phyloP scores from a whole-genome alignment of 1,284 basidiomycete species.

The Coniophora puteana region DNA sequence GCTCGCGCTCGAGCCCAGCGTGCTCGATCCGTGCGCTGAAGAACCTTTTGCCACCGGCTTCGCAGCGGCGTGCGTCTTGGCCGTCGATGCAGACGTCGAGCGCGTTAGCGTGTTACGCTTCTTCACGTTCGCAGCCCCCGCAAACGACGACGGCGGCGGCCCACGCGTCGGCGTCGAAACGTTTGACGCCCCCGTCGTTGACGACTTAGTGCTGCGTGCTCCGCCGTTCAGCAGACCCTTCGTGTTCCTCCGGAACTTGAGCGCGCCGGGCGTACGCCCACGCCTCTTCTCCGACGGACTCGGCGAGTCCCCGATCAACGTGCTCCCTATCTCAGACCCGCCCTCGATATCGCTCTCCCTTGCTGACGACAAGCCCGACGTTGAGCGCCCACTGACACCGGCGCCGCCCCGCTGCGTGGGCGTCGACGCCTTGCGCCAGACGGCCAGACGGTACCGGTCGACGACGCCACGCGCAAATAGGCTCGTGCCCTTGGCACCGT shows the following conservation, averaged over 20 bases:
- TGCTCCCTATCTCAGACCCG: no score
- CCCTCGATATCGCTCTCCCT: slow-evolving; percentile 42
- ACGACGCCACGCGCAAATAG: slow-evolving; percentile 82
- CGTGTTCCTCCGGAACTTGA: slow-evolving; percentile 70
- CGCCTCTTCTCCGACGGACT: slow-evolving; percentile 57
- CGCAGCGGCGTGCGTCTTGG: no score
- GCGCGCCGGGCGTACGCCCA: slow-evolving; percentile 57
- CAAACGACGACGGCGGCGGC: slow-evolving; percentile 56
- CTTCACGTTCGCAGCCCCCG: no score
- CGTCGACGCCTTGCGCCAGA: slow-evolving; percentile 77
- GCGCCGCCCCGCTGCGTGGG: slow-evolving; percentile 41
- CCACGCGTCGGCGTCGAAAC: no score
- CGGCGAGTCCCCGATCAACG: slow-evolving; percentile 35
- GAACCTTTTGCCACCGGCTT: no score
- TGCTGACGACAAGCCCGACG: slow-evolving; percentile 60
- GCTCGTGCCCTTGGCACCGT: slow-evolving; percentile 71
- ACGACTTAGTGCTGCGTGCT: no score
- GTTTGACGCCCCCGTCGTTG: no score
- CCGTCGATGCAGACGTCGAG: slow-evolving; percentile 45
- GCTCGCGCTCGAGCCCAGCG: no score
- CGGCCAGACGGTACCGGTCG: slow-evolving; percentile 73
- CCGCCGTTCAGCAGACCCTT: slow-evolving; percentile 64
- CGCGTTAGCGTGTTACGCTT: slow-evolving; percentile 40
- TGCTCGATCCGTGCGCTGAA: no score
- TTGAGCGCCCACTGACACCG: slow-evolving; percentile 38